Conservation (phyloP, 257 asterid genomes). For the Nicotiana knightiana region DNA sequence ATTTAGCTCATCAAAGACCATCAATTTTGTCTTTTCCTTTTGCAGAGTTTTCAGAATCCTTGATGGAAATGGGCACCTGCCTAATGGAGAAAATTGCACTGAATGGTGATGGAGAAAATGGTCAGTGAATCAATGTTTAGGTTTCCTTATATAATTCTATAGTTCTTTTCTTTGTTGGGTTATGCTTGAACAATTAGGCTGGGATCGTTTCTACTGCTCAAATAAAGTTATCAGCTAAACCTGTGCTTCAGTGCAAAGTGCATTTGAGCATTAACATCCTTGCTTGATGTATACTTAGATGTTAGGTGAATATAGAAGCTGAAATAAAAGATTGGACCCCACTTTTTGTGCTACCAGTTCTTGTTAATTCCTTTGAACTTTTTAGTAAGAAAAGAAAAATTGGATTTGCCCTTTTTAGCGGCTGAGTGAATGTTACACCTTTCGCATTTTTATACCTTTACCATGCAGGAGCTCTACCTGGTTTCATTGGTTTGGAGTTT, state of each 20-base stretch:
- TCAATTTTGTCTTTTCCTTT: constrained; percentile 16
- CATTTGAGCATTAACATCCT: not conserved
- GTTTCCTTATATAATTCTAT: not conserved
- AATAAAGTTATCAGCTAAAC: constrained; percentile 5
- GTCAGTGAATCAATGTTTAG: constrained; percentile 32
- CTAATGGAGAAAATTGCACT: constrained; percentile 73
- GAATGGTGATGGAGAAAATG: constrained; percentile 61
- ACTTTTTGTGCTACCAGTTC: not conserved
- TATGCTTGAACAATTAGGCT: not conserved
- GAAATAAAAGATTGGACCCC: not conserved
- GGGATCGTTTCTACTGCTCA: not conserved
- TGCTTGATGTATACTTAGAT: not conserved
- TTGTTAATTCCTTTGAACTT: not conserved
- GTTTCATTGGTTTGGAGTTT: not conserved
- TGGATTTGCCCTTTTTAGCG: not conserved
- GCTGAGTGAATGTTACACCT: not conserved
- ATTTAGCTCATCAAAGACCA: not conserved
- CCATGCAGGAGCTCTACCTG: not conserved
- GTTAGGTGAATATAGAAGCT: not conserved
- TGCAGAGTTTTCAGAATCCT: constrained; percentile 90
- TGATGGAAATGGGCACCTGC: constrained; percentile 90
- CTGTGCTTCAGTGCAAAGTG: not conserved
- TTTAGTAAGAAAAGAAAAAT: not conserved
- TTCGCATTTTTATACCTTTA: not conserved
- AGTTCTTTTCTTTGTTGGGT: not conserved